Percentiles rank a stretch among this genome's conserved stretches.
Evolutionary conservation across 2,329 filamentous ascomycete genomes (phyloP).

Genomic region (Pseudogymnoascus sp.): DNA sequence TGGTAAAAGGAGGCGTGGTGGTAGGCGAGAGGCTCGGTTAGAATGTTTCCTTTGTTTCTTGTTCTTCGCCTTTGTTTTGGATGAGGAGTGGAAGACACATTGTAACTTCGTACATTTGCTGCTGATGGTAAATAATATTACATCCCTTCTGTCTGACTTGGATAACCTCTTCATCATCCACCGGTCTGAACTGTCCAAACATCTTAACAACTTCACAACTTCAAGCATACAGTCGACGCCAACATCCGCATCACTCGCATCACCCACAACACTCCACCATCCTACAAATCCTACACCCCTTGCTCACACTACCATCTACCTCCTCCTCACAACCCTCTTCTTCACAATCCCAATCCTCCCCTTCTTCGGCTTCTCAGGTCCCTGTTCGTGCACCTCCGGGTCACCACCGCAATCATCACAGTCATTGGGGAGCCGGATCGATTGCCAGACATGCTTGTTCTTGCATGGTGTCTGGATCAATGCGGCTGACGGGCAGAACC

Average conservation of each 20-base stretch:
- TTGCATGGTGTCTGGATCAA: slow-evolving; percentile 1
- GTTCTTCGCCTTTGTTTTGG: neutral
- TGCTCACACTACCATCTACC: neutral
- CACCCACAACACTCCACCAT: neutral
- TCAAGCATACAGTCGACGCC: neutral
- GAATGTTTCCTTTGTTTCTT: neutral
- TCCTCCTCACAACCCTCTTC: neutral
- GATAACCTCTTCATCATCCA: neutral
- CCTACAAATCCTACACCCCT: neutral
- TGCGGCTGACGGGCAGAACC: neutral
- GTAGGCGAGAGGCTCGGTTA: neutral
- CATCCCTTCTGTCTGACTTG: neutral
- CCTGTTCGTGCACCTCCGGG: neutral
- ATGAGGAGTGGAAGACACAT: neutral
- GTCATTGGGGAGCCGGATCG: neutral
- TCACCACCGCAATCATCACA: slow-evolving; percentile 1
- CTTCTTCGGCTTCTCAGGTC: neutral
- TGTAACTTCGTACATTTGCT: neutral
- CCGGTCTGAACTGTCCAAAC: neutral
- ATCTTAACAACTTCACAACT: neutral
- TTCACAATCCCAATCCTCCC: neutral
- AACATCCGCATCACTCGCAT: neutral
- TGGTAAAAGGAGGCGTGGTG: neutral
- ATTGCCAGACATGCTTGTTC: neutral
- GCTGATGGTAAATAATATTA: neutral